These are phyloP conservation scores for Eimeria falciformis DNA, from an alignment of 169 alveolate genomes.

Conservation along the genomic window DNA sequence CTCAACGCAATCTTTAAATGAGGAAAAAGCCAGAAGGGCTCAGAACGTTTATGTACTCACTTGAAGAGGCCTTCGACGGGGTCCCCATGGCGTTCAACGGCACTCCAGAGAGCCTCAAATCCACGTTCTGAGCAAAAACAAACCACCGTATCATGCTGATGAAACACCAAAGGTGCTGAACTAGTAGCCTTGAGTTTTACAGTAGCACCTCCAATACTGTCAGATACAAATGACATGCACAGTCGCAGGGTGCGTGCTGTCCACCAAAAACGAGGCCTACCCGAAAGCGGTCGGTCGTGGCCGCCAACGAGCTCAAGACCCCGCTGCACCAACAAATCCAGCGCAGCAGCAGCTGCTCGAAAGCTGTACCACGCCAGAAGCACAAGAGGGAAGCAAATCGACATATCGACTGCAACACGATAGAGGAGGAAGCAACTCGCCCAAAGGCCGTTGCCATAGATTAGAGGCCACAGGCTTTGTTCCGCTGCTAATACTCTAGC, in stretches of 20 bases:
- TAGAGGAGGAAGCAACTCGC: not conserved
- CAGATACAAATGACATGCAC: not conserved
- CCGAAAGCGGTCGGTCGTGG: slow-evolving; percentile 5
- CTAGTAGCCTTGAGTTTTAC: not conserved
- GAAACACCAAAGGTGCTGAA: not conserved
- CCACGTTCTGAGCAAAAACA: not conserved
- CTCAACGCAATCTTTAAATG: too few relatives aligned
- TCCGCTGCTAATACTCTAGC: not conserved
- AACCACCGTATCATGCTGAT: not conserved
- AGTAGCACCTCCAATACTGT: too few relatives aligned
- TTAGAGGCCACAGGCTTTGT: not conserved
- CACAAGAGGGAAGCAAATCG: not conserved
- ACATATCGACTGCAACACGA: not conserved
- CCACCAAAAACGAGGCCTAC: not conserved
- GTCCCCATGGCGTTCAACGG: not conserved
- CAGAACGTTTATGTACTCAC: not conserved
- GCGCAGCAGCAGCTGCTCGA: slow-evolving; percentile 10
- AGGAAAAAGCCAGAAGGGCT: too few relatives aligned
- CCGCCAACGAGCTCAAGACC: slow-evolving; percentile 22
- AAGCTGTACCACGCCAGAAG: slow-evolving; percentile 9
- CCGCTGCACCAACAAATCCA: slow-evolving; percentile 28
- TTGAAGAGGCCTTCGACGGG: not conserved
- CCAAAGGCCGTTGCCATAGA: not conserved
- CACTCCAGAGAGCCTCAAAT: not conserved
- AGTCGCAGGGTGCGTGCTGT: not conserved